Conservation (phyloP, 1,139 yeast genomes). For the Cylindricascospora bacillispora region DNA sequence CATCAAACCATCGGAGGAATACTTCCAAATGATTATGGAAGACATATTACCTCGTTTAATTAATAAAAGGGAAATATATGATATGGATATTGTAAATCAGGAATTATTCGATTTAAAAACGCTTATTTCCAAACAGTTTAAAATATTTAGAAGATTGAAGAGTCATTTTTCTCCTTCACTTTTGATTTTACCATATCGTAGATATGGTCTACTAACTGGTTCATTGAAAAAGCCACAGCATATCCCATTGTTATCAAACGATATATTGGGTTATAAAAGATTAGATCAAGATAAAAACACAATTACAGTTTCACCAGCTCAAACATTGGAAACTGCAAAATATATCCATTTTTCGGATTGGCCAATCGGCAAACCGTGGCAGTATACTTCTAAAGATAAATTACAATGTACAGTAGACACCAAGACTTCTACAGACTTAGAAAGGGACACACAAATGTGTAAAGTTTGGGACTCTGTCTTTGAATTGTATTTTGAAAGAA, state of each 20-base stretch:
- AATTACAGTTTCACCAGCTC: constrained; percentile 4
- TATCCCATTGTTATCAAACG: constrained; percentile 13
- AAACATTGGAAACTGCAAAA: constrained; percentile 12
- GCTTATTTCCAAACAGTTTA: constrained; percentile 19
- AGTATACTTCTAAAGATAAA: constrained; percentile 11
- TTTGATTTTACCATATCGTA: constrained; percentile 20
- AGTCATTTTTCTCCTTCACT: constrained; percentile 18
- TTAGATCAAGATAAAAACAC: constrained; percentile 10
- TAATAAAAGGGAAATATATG: constrained; percentile 15
- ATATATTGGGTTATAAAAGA: constrained; percentile 18
- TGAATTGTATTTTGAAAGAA: constrained; percentile 7
- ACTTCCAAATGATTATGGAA: constrained; percentile 10
- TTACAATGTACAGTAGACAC: constrained; percentile 12
- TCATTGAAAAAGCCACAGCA: constrained; percentile 15
- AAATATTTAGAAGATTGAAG: constrained; percentile 17
- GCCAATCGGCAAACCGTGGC: constrained; percentile 24
- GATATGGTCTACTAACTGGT: constrained; percentile 22
- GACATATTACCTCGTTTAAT: constrained; percentile 12
- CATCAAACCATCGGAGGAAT: constrained; percentile 19
- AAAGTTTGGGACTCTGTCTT: constrained; percentile 14
- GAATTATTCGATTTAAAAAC: constrained; percentile 20
- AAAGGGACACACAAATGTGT: constrained; percentile 7
- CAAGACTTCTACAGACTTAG: constrained; percentile 3
- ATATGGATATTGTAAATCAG: constrained; percentile 24
- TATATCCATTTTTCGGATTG: constrained; percentile 24